These are phyloP conservation scores for Iberis pinnata DNA, from an alignment of 345 rosid species.

Conservation along the genomic window DNA sequence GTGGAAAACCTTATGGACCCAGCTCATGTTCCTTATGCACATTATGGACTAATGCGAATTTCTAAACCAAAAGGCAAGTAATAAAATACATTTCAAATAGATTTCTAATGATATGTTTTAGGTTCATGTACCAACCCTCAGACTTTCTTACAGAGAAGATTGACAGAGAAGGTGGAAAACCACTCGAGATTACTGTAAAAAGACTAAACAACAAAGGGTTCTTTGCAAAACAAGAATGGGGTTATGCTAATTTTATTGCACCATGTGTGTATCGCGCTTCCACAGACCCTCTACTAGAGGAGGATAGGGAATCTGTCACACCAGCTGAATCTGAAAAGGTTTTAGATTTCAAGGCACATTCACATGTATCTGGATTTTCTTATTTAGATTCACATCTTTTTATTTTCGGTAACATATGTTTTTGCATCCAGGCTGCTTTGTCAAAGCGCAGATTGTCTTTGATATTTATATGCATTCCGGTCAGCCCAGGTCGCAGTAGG, in stretches of 20 bases:
- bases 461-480: constrained; percentile 82
- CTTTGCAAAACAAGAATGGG: constrained; percentile 55
- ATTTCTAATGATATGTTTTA: not conserved
- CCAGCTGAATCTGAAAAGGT: too few relatives aligned
- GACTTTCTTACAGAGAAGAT: constrained; percentile 41
- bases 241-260: constrained; percentile 48
- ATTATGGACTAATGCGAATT: constrained; percentile 57
- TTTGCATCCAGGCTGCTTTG: constrained; percentile 24
- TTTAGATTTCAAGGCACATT: not conserved
- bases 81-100: constrained; percentile 1
- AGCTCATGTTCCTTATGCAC: constrained; percentile 92
- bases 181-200: constrained; percentile 47
- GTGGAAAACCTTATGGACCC: constrained; percentile 91
- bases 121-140: constrained; percentile 5
- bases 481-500: constrained; percentile 85
- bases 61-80: constrained; percentile 36
- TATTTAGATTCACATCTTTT: not conserved
- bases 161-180: constrained; percentile 91
- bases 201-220: constrained; percentile 48
- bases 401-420: not conserved
- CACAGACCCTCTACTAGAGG: constrained; percentile 31
- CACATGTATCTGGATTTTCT: not conserved
- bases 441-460: constrained; percentile 37
- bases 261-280: constrained; percentile 64
- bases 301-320: constrained; percentile 44